Conservation (phyloP, 2,329 filamentous ascomycete species). For the Triangularia setosa region DNA sequence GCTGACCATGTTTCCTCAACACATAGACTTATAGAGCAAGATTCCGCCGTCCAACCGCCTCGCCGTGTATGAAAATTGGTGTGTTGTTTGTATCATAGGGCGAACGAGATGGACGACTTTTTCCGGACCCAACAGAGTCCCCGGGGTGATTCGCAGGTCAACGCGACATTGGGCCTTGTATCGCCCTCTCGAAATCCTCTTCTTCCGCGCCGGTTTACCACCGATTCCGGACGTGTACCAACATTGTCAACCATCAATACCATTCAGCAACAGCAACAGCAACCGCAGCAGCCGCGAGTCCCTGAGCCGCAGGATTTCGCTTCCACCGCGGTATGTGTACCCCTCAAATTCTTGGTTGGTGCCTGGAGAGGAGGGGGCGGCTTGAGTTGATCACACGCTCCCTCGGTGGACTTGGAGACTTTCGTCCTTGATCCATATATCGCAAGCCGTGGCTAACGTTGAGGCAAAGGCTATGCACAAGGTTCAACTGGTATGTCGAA, state of each 20-base stretch:
- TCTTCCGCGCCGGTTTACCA: slow-evolving; percentile 89
- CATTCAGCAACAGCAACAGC: slow-evolving; percentile 56
- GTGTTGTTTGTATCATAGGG: slow-evolving; percentile 34
- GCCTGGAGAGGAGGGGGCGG: background rate
- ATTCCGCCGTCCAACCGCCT: slow-evolving; percentile 30
- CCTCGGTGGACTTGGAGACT: background rate
- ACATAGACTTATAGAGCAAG: slow-evolving; percentile 2
- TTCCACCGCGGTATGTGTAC: slow-evolving; percentile 31
- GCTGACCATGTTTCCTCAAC: background rate
- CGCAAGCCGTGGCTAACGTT: slow-evolving; percentile 19
- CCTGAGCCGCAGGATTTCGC: slow-evolving; percentile 50
- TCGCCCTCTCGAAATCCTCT: slow-evolving; percentile 63
- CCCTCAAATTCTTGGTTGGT: background rate
- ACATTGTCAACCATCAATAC: slow-evolving; percentile 64
- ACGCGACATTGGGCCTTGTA: slow-evolving; percentile 54
- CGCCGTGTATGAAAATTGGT: slow-evolving; percentile 38
- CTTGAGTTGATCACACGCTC: background rate
- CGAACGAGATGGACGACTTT: slow-evolving; percentile 64
- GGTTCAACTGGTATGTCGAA: slow-evolving; percentile 69
- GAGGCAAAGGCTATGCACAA: slow-evolving; percentile 60
- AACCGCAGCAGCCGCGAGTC: slow-evolving; percentile 47
- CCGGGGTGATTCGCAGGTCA: slow-evolving; percentile 70
- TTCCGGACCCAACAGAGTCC: slow-evolving; percentile 75
- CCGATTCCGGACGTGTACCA: slow-evolving; percentile 79
- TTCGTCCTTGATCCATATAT: background rate